These are phyloP conservation scores for Tetragonia tetragonoides DNA, from an alignment of 148 eudicot species.

Conservation along the genomic window DNA sequence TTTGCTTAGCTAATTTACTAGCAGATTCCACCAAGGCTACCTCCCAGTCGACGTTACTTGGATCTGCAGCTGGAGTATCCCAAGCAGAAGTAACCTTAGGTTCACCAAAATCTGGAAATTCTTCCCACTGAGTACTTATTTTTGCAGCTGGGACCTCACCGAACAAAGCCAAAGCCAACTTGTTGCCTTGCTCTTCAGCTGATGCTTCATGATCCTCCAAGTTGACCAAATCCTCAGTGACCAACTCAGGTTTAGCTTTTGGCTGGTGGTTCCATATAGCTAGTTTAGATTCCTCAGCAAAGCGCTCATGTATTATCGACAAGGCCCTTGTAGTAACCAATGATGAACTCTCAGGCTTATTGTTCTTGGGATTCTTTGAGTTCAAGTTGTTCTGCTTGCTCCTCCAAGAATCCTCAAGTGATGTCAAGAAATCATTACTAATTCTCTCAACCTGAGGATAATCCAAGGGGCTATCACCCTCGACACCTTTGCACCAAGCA, in stretches of 20 bases:
- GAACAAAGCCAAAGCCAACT: slow-evolving; percentile 41
- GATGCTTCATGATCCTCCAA: slow-evolving; percentile 36
- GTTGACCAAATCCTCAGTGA: slow-evolving; percentile 40
- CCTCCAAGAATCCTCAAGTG: slow-evolving; percentile 46
- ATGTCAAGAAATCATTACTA: slow-evolving; percentile 39
- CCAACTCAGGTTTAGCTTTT: slow-evolving; percentile 20
- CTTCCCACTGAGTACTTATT: slow-evolving; percentile 38
- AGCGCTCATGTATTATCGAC: slow-evolving; percentile 11
- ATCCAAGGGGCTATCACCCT: slow-evolving; percentile 43
- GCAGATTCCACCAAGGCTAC: slow-evolving; percentile 50
- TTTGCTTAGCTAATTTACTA: slow-evolving; percentile 38
- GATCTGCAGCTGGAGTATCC: slow-evolving; percentile 35
- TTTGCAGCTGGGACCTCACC: slow-evolving; percentile 15
- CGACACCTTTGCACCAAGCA: slow-evolving; percentile 51
- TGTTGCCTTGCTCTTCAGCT: slow-evolving; percentile 36
- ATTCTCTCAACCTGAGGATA: slow-evolving; percentile 57
- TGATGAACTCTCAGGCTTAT: slow-evolving; percentile 5
- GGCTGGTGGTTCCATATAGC: slow-evolving; percentile 15
- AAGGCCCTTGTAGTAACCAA: not conserved
- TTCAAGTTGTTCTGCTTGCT: slow-evolving; percentile 26
- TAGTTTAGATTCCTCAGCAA: slow-evolving; percentile 17
- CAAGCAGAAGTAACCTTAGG: slow-evolving; percentile 31
- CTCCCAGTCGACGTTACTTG: slow-evolving; percentile 52
- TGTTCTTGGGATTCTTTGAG: slow-evolving; percentile 22
- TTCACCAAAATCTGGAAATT: slow-evolving; percentile 31